Percentiles rank a stretch among this genome's conserved stretches.
These are phyloP conservation scores for Grammothele lineata DNA, from an alignment of 768 basidiomycete species.

Conservation along the genomic window DNA sequence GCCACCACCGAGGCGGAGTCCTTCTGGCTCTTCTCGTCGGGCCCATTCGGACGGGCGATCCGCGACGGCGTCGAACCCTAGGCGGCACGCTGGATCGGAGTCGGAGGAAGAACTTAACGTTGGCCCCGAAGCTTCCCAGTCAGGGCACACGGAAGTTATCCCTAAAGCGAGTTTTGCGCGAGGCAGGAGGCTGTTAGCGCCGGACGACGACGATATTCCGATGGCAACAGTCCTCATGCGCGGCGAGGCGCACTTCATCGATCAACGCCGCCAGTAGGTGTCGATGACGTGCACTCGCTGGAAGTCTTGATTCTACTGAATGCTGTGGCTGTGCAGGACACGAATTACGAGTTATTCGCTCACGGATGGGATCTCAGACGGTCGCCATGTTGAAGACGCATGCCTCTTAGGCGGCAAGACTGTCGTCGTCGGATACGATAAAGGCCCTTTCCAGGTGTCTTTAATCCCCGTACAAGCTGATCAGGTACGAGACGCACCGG, in stretches of 20 bases:
- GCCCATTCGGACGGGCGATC: too few relatives aligned
- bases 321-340: slow-evolving; percentile 12
- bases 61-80: background rate
- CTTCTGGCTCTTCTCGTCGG: too few relatives aligned
- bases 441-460: slow-evolving; percentile 39
- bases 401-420: slow-evolving; percentile 35
- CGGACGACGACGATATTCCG: slow-evolving; percentile 13
- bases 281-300: background rate
- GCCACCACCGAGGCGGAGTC: background rate
- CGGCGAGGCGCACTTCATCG: slow-evolving; percentile 26
- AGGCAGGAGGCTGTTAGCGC: slow-evolving; percentile 23
- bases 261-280: slow-evolving; percentile 19
- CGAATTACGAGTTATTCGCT: slow-evolving; percentile 17
- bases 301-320: too few relatives aligned
- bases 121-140: background rate
- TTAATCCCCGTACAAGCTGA: slow-evolving; percentile 30
- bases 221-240: slow-evolving; percentile 25
- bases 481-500: slow-evolving; percentile 14
- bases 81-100: background rate
- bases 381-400: slow-evolving; percentile 41
- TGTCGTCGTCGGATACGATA: slow-evolving; percentile 39
- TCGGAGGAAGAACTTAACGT: slow-evolving; percentile 1
- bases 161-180: slow-evolving; percentile 23
- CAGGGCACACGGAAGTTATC: slow-evolving; percentile 17
- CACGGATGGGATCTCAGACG: slow-evolving; percentile 6